These are phyloP conservation scores for Gossypium schwendimanii DNA, from an alignment of 441 rosid species.

Conservation along the genomic window DNA sequence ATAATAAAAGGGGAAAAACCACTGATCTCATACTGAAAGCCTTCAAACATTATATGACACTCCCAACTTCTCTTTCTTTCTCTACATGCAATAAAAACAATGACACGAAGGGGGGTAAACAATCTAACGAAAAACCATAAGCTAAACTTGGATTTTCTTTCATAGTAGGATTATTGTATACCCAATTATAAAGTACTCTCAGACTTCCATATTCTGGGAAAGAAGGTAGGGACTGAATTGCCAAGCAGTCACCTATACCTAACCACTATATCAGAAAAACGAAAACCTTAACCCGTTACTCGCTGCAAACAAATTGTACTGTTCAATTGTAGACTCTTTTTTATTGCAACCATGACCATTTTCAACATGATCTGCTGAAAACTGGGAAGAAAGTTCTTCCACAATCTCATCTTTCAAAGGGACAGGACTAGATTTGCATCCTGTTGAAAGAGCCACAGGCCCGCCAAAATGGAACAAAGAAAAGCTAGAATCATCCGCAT, in stretches of 20 bases:
- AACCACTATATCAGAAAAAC: slow-evolving; percentile 36
- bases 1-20: slow-evolving; percentile 15
- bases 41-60: slow-evolving; percentile 27
- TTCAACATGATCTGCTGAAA: slow-evolving; percentile 41
- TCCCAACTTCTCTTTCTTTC: slow-evolving; percentile 23
- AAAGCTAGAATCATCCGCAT: slow-evolving; percentile 38
- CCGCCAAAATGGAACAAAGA: slow-evolving; percentile 89
- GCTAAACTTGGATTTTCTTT: slow-evolving; percentile 32
- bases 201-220: slow-evolving; percentile 31
- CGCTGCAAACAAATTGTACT: slow-evolving; percentile 87
- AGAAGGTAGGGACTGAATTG: slow-evolving; percentile 34
- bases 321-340: slow-evolving; percentile 50
- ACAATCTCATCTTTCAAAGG: slow-evolving; percentile 34
- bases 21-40: slow-evolving; percentile 27
- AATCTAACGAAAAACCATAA: slow-evolving; percentile 32
- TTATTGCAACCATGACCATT: slow-evolving; percentile 38
- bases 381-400: slow-evolving; percentile 43
- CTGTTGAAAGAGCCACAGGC: slow-evolving; percentile 61
- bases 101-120: slow-evolving; percentile 25
- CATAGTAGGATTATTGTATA: slow-evolving; percentile 37
- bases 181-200: slow-evolving; percentile 40
- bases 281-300: slow-evolving; percentile 66
- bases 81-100: slow-evolving; percentile 28
- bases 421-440: slow-evolving; percentile 35
- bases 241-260: slow-evolving; percentile 20